phyloP scores from a whole-genome alignment of 192 early-diverging fungal genomes.

The Umbelopsis sp. region DNA sequence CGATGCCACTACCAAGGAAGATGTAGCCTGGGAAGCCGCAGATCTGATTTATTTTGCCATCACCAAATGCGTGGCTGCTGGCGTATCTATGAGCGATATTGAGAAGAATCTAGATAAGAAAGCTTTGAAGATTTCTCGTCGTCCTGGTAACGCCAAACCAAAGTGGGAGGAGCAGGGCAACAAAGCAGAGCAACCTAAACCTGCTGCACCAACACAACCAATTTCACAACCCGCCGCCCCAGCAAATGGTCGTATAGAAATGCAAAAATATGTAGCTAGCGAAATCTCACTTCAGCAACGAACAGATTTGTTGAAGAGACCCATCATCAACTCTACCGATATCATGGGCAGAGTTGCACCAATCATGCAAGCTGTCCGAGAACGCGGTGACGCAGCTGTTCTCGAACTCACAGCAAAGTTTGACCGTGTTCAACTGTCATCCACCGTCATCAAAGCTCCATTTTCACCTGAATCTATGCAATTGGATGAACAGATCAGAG shows the following conservation, averaged over 20 bases:
- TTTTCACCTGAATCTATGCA: conserved; percentile 66
- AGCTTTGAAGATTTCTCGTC: conserved; percentile 81
- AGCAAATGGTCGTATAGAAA: conserved; percentile 66
- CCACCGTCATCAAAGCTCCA: conserved; percentile 80
- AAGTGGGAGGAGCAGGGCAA: conserved; percentile 51
- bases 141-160: conserved; percentile 95
- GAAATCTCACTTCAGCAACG: conserved; percentile 55
- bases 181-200: conserved; percentile 18
- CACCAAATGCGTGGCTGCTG: conserved; percentile 80
- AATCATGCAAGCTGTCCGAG: conserved; percentile 85
- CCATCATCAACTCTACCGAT: conserved; percentile 90
- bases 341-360: conserved; percentile 88
- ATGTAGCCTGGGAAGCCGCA: conserved; percentile 95
- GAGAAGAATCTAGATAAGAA: conserved; percentile 85
- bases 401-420: conserved; percentile 87
- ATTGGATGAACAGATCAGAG: conserved; percentile 63
- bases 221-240: conserved; percentile 31
- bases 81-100: conserved; percentile 83
- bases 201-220: conserved; percentile 29
- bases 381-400: conserved; percentile 84
- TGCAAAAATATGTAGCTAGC: conserved; percentile 68
- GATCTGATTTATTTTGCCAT: conserved; percentile 97
- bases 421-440: conserved; percentile 78
- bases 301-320: conserved; percentile 76
- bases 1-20: conserved; percentile 69